A percentile compares a stretch with the other conserved stretches of the same genome.
These are phyloP conservation scores for Niebla homalea DNA, from an alignment of 495 filamentous ascomycete species.

Conservation along the genomic window DNA sequence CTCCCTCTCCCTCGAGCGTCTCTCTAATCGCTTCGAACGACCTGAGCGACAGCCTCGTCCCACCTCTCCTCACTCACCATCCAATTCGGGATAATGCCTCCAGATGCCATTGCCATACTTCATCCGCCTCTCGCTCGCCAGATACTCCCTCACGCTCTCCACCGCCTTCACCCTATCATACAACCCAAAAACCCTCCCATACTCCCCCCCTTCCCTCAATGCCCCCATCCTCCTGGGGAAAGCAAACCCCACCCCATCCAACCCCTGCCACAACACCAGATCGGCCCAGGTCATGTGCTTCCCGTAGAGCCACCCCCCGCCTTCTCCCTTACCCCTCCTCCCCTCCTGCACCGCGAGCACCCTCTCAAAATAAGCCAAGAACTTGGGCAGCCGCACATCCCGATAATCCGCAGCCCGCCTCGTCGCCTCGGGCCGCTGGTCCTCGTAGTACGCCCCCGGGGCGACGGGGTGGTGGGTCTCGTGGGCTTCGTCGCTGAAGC, in stretches of 20 bases:
- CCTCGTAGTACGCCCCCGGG: conserved; percentile 44
- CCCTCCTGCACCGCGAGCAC: conserved; percentile 39
- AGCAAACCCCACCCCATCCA: conserved; percentile 41
- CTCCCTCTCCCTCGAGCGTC: no score
- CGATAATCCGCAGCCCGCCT: conserved; percentile 38
- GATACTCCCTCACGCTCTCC: conserved; percentile 43
- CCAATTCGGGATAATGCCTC: conserved; percentile 49
- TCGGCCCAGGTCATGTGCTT: conserved; percentile 50
- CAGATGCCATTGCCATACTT: conserved; percentile 45
- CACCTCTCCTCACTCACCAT: conserved; percentile 20
- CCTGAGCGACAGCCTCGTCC: no score
- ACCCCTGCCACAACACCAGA: conserved; percentile 52
- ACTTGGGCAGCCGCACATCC: conserved; percentile 49
- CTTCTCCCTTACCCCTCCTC: conserved; percentile 34
- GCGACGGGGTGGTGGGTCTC: conserved; percentile 55
- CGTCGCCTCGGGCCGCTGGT: conserved; percentile 48
- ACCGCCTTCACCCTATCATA: conserved; percentile 41
- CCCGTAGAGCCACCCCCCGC: conserved; percentile 39
- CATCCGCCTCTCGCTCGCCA: conserved; percentile 42
- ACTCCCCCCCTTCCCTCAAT: conserved; percentile 34
- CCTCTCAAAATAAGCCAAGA: conserved; percentile 48
- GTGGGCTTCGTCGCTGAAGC: conserved; percentile 49
- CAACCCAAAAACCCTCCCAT: conserved; percentile 38
- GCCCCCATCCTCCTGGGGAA: conserved; percentile 47
- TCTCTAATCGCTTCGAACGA: no score